Percentiles rank a stretch among this genome's conserved stretches.
Evolutionary conservation across 2,329 filamentous ascomycete genomes (phyloP).

Genomic region (Scedosporium boydii): DNA sequence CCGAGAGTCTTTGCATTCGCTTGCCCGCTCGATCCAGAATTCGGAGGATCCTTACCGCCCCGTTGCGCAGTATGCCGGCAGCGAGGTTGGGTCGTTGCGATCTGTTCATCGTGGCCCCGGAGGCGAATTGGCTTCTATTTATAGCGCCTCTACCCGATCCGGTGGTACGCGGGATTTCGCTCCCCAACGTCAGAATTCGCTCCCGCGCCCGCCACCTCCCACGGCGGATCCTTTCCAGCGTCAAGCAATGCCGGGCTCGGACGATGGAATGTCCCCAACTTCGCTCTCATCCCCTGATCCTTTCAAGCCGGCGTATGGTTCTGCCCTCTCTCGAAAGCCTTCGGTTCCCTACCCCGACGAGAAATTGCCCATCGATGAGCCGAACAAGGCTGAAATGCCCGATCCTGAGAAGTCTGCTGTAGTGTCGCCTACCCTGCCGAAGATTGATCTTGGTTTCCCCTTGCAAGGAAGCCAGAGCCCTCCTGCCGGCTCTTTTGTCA

Average conservation of each 20-base stretch:
- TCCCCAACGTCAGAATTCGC: conserved; percentile 34
- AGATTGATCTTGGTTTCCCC: conserved; percentile 11
- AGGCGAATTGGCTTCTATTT: conserved; percentile 32
- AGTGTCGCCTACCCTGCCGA: conserved; percentile 12
- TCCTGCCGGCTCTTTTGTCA: not conserved
- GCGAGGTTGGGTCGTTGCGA: conserved; percentile 46
- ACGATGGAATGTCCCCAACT: conserved; percentile 6
- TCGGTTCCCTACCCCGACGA: conserved; percentile 23
- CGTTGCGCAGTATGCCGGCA: conserved; percentile 45
- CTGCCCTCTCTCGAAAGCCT: not conserved
- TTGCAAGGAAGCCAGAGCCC: not conserved
- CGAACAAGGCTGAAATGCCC: conserved; percentile 18
- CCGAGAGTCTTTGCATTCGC: conserved; percentile 74
- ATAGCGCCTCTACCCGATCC: conserved; percentile 30
- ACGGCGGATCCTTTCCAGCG: conserved; percentile 9
- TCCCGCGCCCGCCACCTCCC: conserved; percentile 1
- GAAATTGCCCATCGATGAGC: conserved; percentile 12
- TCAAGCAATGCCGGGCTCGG: not conserved
- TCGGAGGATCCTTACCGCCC: conserved; percentile 79
- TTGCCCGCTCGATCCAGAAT: conserved; percentile 65
- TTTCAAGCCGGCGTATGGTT: not conserved
- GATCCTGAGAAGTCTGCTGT: conserved; percentile 27
- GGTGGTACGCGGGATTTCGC: conserved; percentile 11
- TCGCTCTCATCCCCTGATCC: conserved; percentile 1
- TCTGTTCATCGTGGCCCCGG: conserved; percentile 31